These are phyloP conservation scores for Cryptococcus sp. DNA, from an alignment of 1,284 basidiomycete species.

Conservation along the genomic window DNA sequence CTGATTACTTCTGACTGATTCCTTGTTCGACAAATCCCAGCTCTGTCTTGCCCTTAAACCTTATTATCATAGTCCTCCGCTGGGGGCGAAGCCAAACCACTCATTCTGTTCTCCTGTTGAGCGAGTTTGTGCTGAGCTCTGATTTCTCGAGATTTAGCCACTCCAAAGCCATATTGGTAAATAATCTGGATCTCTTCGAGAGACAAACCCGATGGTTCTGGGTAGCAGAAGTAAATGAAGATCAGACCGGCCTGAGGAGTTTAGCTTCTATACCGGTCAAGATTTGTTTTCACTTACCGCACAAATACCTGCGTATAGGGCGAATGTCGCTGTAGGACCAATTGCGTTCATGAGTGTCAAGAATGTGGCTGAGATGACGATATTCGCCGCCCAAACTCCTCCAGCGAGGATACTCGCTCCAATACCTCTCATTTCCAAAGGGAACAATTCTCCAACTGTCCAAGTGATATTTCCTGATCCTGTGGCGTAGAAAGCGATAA, in stretches of 20 bases:
- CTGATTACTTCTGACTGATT: no score
- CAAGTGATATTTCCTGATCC: constrained; percentile 47
- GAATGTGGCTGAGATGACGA: constrained; percentile 72
- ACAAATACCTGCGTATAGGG: constrained; percentile 43
- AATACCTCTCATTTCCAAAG: constrained; percentile 40
- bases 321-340: constrained; percentile 40
- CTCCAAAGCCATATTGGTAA: constrained; percentile 44
- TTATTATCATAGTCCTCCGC: no score
- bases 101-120: not conserved
- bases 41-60: no score
- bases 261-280: not conserved
- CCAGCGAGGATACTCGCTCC: constrained; percentile 39
- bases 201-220: constrained; percentile 42
- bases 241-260: constrained; percentile 25
- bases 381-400: constrained; percentile 53
- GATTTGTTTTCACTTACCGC: not conserved
- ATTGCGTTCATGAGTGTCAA: constrained; percentile 72
- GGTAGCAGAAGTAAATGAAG: constrained; percentile 47
- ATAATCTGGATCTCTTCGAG: constrained; percentile 45
- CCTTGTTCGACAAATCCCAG: no score
- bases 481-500: constrained; percentile 38
- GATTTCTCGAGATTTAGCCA: constrained; percentile 40
- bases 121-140: constrained; percentile 27
- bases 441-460: constrained; percentile 50
- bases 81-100: no score